Conservation (phyloP, 2,329 filamentous ascomycete species). For the Epichloe amarillans region DNA sequence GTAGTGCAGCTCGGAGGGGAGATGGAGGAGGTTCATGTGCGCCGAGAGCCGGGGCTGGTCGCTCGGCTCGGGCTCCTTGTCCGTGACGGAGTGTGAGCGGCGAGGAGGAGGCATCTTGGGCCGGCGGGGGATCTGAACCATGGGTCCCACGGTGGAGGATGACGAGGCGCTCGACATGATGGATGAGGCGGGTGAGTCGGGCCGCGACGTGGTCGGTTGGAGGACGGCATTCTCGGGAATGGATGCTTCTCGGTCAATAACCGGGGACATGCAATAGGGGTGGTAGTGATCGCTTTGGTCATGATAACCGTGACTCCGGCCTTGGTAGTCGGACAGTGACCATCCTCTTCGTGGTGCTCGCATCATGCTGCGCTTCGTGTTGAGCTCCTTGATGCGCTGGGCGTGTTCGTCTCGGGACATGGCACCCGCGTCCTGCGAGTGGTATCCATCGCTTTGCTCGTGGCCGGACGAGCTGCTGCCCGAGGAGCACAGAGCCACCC, state of each 20-base stretch:
- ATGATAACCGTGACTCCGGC: slow-evolving; percentile 11
- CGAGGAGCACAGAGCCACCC: slow-evolving; percentile 13
- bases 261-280: slow-evolving; percentile 9
- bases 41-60: slow-evolving; percentile 34
- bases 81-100: slow-evolving; percentile 47
- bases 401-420: slow-evolving; percentile 29
- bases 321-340: slow-evolving; percentile 32
- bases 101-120: slow-evolving; percentile 33
- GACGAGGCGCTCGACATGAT: background rate
- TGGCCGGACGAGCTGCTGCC: slow-evolving; percentile 10
- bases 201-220: slow-evolving; percentile 5
- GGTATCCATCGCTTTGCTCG: slow-evolving; percentile 12
- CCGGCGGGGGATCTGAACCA: slow-evolving; percentile 14
- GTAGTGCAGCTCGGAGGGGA: slow-evolving; percentile 47
- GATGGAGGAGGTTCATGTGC: slow-evolving; percentile 33
- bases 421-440: slow-evolving; percentile 8
- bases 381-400: slow-evolving; percentile 24
- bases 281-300: background rate
- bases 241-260: slow-evolving; percentile 14
- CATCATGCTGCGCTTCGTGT: slow-evolving; percentile 21
- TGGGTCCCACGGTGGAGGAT: slow-evolving; percentile 8
- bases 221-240: slow-evolving; percentile 23
- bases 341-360: slow-evolving; percentile 31
- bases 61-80: slow-evolving; percentile 42
- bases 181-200: slow-evolving; percentile 3